Conservation (phyloP, 140 eudicot genomes). For the Ambrosia hybrid region DNA sequence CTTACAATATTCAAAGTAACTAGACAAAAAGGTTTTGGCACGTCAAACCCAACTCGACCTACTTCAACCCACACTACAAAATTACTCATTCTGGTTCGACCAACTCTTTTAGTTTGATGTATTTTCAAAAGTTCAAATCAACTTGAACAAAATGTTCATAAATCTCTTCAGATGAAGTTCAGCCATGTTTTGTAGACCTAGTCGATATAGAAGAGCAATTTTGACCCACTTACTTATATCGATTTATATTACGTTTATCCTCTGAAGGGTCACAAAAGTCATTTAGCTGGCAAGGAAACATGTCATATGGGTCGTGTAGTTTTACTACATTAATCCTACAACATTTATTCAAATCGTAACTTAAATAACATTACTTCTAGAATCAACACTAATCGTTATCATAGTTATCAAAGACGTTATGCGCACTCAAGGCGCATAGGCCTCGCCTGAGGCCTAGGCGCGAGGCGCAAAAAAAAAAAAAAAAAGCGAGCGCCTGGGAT, state of each 20-base stretch:
- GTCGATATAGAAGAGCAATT: background rate
- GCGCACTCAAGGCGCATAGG: too few relatives aligned
- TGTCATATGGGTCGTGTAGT: background rate
- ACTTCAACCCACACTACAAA: too few relatives aligned
- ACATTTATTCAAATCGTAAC: background rate
- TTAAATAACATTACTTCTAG: too few relatives aligned
- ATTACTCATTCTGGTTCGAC: too few relatives aligned
- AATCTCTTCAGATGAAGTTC: background rate
- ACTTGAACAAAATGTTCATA: background rate
- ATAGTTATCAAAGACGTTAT: too few relatives aligned
- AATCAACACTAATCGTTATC: background rate
- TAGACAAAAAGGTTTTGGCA: background rate
- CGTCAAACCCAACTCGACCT: background rate
- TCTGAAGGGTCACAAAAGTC: background rate
- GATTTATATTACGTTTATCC: background rate
- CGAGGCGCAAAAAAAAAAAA: too few relatives aligned
- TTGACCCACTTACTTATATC: background rate
- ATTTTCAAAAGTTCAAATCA: background rate
- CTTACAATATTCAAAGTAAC: background rate
- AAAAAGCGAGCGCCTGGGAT: too few relatives aligned
- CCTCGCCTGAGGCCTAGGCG: too few relatives aligned
- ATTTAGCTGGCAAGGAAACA: background rate
- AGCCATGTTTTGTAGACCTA: background rate
- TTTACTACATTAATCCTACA: background rate
- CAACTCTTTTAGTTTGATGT: background rate